Evolutionary conservation across 768 basidiomycete species (phyloP).

Genomic region (Artomyces pyxidatus): DNA sequence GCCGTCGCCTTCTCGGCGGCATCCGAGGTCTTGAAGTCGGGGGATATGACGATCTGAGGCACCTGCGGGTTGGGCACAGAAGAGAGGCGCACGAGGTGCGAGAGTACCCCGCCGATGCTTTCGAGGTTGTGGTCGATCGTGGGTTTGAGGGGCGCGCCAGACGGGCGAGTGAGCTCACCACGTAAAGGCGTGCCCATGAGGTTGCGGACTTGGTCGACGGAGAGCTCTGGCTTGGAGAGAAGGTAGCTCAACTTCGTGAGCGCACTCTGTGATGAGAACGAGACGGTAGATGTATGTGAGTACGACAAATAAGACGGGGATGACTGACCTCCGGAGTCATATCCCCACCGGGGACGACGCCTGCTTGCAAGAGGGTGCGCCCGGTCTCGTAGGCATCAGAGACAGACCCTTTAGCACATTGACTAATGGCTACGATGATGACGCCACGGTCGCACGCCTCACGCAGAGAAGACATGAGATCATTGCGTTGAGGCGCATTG

Average conservation of each 20-base stretch:
- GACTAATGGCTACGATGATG: constrained; percentile 86
- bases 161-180: constrained; percentile 70
- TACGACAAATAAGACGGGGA: not conserved
- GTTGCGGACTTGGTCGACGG: constrained; percentile 56
- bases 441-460: constrained; percentile 79
- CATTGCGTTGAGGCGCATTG: constrained; percentile 79
- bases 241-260: constrained; percentile 87
- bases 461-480: constrained; percentile 67
- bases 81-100: constrained; percentile 61
- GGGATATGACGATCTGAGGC: constrained; percentile 30
- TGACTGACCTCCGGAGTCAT: constrained; percentile 90
- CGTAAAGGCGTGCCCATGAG: constrained; percentile 75
- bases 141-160: constrained; percentile 29
- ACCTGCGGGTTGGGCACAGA: constrained; percentile 28
- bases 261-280: constrained; percentile 51
- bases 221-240: constrained; percentile 77
- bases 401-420: constrained; percentile 83
- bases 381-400: constrained; percentile 81
- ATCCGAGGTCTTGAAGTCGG: constrained; percentile 29
- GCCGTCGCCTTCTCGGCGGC: constrained; percentile 39
- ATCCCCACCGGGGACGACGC: constrained; percentile 79
- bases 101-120: constrained; percentile 55
- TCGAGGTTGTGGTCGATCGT: constrained; percentile 44
- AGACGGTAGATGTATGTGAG: not conserved
- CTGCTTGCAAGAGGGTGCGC: constrained; percentile 55